Evolutionary conservation across 768 basidiomycete genomes (phyloP).

Genomic region (Asterophora lycoperdoides): DNA sequence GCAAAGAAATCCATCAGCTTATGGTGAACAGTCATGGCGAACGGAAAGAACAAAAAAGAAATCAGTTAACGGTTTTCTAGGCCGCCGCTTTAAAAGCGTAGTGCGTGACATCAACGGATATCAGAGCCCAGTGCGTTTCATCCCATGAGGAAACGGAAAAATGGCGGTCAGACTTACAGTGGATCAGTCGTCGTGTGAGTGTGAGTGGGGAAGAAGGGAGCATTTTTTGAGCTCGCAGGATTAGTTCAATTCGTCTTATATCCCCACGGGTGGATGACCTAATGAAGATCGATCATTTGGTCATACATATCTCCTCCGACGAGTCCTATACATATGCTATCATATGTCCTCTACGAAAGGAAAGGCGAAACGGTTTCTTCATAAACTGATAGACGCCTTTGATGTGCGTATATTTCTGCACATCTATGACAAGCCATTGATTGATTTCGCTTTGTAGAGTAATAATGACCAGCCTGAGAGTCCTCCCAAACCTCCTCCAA

Average conservation of each 20-base stretch:
- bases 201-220: background rate
- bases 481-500: slow-evolving; percentile 15
- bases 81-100: slow-evolving; percentile 30
- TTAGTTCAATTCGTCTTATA: background rate
- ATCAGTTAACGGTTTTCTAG: slow-evolving; percentile 31
- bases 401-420: slow-evolving; percentile 9
- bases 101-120: slow-evolving; percentile 25
- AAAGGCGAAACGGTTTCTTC: slow-evolving; percentile 17
- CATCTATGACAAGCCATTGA: background rate
- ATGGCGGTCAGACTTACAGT: slow-evolving; percentile 3
- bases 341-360: slow-evolving; percentile 5
- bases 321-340: too few relatives aligned
- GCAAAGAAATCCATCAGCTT: background rate
- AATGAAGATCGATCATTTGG: background rate
- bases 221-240: background rate
- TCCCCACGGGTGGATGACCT: background rate
- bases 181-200: background rate
- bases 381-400: slow-evolving; percentile 17
- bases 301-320: background rate
- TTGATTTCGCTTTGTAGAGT: background rate
- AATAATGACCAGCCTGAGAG: slow-evolving; percentile 2
- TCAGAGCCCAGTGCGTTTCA: slow-evolving; percentile 64
- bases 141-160: slow-evolving; percentile 20
- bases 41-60: background rate
- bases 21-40: background rate